Base-by-base conservation (phyloP, 2,329 filamentous ascomycete species). In the Paradendryphiella salina region DNA sequence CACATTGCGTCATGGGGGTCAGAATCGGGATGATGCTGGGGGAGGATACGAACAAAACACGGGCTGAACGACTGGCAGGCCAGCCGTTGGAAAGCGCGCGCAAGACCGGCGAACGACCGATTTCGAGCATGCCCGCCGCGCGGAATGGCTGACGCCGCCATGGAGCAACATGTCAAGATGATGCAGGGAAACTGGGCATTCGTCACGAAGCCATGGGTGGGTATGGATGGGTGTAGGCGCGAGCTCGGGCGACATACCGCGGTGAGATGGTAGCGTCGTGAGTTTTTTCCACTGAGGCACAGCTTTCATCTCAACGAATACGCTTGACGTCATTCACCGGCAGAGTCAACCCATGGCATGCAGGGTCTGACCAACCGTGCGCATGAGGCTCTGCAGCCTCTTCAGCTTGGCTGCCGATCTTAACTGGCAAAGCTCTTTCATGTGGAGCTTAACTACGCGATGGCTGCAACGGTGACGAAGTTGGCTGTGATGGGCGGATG, bases 321-420 rank as follows among this genome's bases (percentile, higher is more conserved):
- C 49, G 29, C 34, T 45, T 59, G 56, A 66, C 61, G 61, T 64
- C 63, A 65, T 40, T 38, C 18, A 33, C 26, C 55, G 48, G 53
- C 56, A 35, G 50, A 39, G 50, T 11, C 17, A 28, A 32, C 31
- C 28, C 43, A 40, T 52, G 21, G 15, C 46, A 59, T 64, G 60
- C 61, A 63, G 59, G 57, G 54, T 55, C 60, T 52, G 52, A 54
- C 57, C 52, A 55, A 48, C 60, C 57, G 61, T 63, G 61, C 57
- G 38, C 51, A 47, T 64, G 61, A 53, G 63, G 63, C 61, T 66
- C 61, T 64, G 60, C 63, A 64, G 52, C 60, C 59, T 65, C 55
- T 65, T 57, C 55, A 50, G 15, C 60, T 64, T 65, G 61, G 59
- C 43, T 56, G 63, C 56, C 43, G 61, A 66, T 66, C 63, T 65